Percentiles rank a stretch among this genome's conserved stretches.
phyloP scores from a whole-genome alignment of 2,329 filamentous ascomycete genomes.

The Colletotrichum sp. region DNA sequence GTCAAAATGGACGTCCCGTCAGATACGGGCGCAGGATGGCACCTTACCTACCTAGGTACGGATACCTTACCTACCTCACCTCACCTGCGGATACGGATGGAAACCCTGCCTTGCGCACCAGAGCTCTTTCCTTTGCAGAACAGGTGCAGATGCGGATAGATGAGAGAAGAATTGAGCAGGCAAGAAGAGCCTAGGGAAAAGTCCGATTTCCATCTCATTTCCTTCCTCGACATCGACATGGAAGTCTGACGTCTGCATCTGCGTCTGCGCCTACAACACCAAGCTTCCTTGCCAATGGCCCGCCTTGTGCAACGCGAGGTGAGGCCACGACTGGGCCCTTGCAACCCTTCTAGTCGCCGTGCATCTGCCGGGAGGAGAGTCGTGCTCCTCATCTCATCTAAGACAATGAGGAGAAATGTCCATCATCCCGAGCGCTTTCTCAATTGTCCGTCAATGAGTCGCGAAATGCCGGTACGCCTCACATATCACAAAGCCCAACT shows the following conservation, averaged over 20 bases:
- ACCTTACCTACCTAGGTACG: neutral
- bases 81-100: neutral
- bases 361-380: neutral
- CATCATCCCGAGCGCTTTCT: neutral
- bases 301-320: slow-evolving; percentile 1
- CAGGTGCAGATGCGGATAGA: neutral
- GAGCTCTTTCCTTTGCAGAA: neutral
- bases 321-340: neutral
- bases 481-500: neutral
- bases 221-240: neutral
- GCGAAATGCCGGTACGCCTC: neutral
- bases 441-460: neutral
- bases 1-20: neutral
- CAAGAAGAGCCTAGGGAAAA: neutral
- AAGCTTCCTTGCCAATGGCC: neutral
- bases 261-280: neutral
- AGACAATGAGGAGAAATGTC: neutral
- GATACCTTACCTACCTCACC: neutral
- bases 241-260: neutral
- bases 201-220: neutral
- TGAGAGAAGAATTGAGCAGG: neutral
- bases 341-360: neutral
- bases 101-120: neutral
- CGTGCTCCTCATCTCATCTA: neutral
- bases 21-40: neutral